Conservation (phyloP, 768 basidiomycete genomes). For the Coprinopsis marcescibilis region DNA sequence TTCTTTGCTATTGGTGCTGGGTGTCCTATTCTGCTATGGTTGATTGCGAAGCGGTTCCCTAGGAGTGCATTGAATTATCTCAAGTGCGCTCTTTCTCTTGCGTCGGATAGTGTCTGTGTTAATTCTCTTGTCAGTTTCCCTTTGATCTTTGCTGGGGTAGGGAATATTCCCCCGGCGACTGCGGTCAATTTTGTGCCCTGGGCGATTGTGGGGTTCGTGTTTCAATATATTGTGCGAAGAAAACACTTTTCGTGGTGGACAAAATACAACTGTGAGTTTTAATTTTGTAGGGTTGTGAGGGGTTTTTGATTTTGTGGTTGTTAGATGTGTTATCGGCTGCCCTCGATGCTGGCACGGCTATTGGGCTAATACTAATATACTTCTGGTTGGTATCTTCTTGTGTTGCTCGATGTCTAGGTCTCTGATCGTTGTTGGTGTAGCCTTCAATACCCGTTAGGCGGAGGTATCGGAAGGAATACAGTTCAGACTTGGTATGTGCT, state of each 20-base stretch:
- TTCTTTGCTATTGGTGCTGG: conserved; percentile 74
- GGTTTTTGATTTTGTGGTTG: neutral
- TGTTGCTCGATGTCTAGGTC: neutral
- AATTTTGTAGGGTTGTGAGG: neutral
- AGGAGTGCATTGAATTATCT: conserved; percentile 59
- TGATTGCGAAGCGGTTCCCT: conserved; percentile 58
- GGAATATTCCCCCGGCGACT: conserved; percentile 73
- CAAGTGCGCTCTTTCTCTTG: conserved; percentile 40
- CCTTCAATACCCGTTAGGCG: conserved; percentile 40
- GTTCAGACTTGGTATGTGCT: conserved; percentile 31
- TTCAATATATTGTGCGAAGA: conserved; percentile 67
- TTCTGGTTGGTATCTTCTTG: conserved; percentile 46
- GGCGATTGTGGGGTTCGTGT: conserved; percentile 70
- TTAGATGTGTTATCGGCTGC: conserved; percentile 71
- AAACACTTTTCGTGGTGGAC: conserved; percentile 69
- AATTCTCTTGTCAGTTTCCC: neutral
- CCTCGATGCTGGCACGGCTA: conserved; percentile 65
- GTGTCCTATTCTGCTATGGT: conserved; percentile 57
- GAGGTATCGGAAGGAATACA: conserved; percentile 29
- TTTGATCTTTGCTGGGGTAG: conserved; percentile 65
- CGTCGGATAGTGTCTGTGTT: conserved; percentile 1
- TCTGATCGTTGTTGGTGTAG: conserved; percentile 15
- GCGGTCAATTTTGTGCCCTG: conserved; percentile 83
- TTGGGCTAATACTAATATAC: conserved; percentile 62
- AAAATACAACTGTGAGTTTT: conserved; percentile 63